These are phyloP conservation scores for Carallia brachiata DNA, from an alignment of 345 rosid species.

Conservation along the genomic window DNA sequence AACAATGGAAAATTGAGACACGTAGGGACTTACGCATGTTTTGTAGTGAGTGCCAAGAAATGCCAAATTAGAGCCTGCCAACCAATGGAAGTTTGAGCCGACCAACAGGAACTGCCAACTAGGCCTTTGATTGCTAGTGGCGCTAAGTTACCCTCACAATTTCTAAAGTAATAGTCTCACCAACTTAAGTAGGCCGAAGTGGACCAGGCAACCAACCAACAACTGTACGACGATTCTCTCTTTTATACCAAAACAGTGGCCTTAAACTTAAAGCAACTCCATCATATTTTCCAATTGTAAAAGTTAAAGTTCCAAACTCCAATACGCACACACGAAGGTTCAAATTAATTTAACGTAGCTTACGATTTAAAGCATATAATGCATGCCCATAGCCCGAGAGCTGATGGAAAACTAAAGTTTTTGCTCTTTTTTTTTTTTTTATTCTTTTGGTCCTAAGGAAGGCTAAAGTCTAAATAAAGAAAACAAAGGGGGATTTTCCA, in stretches of 20 bases:
- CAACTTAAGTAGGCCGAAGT: conserved; percentile 1
- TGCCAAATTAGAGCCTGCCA: not conserved
- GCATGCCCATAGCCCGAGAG: no score
- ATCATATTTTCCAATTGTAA: no score
- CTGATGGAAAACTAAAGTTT: no score
- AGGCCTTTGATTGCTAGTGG: not conserved
- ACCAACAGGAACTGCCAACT: conserved; percentile 27
- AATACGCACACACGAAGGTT: no score
- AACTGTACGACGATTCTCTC: not conserved
- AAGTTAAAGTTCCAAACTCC: no score
- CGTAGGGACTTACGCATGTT: not conserved
- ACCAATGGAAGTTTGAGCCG: not conserved
- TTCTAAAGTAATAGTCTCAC: not conserved
- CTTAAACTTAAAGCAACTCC: no score
- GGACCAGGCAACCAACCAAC: not conserved
- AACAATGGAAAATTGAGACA: not conserved
- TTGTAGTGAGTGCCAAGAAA: not conserved
- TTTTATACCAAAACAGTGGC: not conserved
- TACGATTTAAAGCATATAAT: no score
- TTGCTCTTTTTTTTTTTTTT: no score
- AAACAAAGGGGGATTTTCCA: no score
- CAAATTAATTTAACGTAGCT: no score
- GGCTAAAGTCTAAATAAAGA: no score
- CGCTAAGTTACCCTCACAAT: not conserved
- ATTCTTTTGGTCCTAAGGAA: no score